phyloP scores from a whole-genome alignment of 208 protist species.

The Naegleria lovaniensis region DNA sequence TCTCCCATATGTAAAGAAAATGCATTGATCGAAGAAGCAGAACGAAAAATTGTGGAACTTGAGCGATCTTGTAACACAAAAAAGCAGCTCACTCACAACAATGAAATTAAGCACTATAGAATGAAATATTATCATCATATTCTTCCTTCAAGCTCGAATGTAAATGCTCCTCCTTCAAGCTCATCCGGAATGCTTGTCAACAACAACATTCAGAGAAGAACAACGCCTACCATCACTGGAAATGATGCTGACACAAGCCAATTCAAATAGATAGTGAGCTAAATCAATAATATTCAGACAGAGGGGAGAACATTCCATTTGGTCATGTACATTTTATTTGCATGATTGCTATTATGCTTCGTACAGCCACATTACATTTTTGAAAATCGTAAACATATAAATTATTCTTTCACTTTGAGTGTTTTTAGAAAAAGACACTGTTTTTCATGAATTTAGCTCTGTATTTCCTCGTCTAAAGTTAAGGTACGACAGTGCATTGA shows the following conservation, averaged over 20 bases:
- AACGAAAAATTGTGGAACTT: not conserved
- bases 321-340: too few relatives aligned
- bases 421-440: too few relatives aligned
- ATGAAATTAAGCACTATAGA: not conserved
- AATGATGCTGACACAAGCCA: not conserved
- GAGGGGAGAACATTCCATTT: too few relatives aligned
- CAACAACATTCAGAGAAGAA: not conserved
- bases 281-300: too few relatives aligned
- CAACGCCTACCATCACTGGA: not conserved
- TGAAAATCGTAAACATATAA: too few relatives aligned
- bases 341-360: too few relatives aligned
- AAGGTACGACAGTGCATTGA: too few relatives aligned
- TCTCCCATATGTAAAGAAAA: conserved; percentile 6
- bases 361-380: too few relatives aligned
- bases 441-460: too few relatives aligned
- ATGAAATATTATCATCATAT: conserved; percentile 15
- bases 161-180: not conserved
- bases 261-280: not conserved
- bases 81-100: conserved; percentile 1
- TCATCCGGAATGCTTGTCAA: not conserved
- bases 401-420: too few relatives aligned
- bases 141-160: not conserved
- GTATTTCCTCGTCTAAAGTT: too few relatives aligned
- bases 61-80: not conserved
- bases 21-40: not conserved